Base-by-base conservation (phyloP, 108 stramenopile genomes). In the Tribonema minus region DNA sequence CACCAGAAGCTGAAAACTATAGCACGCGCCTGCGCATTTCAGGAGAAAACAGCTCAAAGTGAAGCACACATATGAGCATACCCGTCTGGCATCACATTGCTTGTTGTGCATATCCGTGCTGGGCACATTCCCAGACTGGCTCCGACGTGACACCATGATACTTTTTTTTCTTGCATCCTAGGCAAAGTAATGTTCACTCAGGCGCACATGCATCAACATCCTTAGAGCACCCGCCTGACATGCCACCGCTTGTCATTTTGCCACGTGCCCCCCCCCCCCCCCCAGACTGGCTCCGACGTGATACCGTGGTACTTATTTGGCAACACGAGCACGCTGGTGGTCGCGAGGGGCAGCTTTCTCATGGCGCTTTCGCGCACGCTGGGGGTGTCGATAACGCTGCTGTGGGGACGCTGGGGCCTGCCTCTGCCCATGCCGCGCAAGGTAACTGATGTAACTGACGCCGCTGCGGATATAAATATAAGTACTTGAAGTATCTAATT, bases 261-360 rank as follows among this genome's bases (percentile, higher is more conserved):
- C 46, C 20, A 54, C 46, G 20, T 54, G 46, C 46, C 20, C 46
- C 9, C 46, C 20, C 15, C 20, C 20, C 9, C 20, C 20, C 46
- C 9, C 20, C 38, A 30, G 26, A 77, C 76, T 30, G 76, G 76
- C 0, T 46, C 39, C 37, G 76, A 77, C 37, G 76, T 77, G 12
- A 58, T 77, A 33, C 76, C 76, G 1, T 60, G 67, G 38, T 77
- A 77, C 67, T 77, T 67, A 38, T 77, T 77, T 54, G 76, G 76
- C 15, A 77, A 77, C 58, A 77, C 76, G 23, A 68, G 39, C 7
- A 40, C 30, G n/a, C 58, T 77, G 7, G 76, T 64, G 68, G 76
- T 77, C 20, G 46, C 20, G 46, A 54, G 46, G 20, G 46, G 46
- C 15, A 9, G 46, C 20, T 9, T 20, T 15, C 46, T 54, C 9